Conservation (phyloP, 2,329 filamentous ascomycete genomes). For the Penicillium sp. region DNA sequence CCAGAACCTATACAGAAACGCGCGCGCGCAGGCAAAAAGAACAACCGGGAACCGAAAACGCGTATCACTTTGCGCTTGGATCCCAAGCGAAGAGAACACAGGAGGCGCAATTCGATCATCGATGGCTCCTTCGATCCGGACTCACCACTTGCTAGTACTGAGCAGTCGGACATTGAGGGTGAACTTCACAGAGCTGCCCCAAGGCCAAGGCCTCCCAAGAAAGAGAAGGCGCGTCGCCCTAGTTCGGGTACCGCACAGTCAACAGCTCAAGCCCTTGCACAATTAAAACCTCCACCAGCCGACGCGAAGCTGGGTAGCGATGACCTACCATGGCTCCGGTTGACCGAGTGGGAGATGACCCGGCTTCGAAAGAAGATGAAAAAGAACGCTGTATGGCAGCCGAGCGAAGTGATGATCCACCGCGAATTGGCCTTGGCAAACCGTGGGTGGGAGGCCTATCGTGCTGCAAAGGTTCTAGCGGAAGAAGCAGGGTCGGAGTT, state of each 20-base stretch:
- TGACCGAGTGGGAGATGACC: constrained; percentile 69
- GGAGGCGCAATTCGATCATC: constrained; percentile 38
- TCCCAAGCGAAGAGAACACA: constrained; percentile 27
- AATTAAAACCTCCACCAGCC: constrained; percentile 60
- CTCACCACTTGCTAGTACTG: constrained; percentile 49
- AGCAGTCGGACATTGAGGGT: constrained; percentile 46
- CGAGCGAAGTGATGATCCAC: constrained; percentile 67
- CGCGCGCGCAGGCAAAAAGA: constrained; percentile 42
- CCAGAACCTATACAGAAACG: constrained; percentile 41
- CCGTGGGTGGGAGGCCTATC: constrained; percentile 54
- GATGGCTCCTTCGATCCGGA: constrained; percentile 45
- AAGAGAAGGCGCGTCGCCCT: constrained; percentile 42
- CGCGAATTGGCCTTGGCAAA: constrained; percentile 62
- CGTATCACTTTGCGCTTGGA: constrained; percentile 48
- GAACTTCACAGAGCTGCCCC: constrained; percentile 17
- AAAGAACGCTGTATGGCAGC: constrained; percentile 70
- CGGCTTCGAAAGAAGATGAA: constrained; percentile 69
- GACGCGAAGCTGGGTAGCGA: constrained; percentile 62
- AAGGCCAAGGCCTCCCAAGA: constrained; percentile 36
- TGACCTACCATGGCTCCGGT: constrained; percentile 63
- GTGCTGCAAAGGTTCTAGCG: constrained; percentile 52
- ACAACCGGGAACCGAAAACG: constrained; percentile 36
- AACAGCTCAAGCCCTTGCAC: constrained; percentile 61
- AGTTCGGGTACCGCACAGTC: constrained; percentile 43
- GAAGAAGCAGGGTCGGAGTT: constrained; percentile 56